Conservation (phyloP, 305 asterid species). For the Solanum hybrid region DNA sequence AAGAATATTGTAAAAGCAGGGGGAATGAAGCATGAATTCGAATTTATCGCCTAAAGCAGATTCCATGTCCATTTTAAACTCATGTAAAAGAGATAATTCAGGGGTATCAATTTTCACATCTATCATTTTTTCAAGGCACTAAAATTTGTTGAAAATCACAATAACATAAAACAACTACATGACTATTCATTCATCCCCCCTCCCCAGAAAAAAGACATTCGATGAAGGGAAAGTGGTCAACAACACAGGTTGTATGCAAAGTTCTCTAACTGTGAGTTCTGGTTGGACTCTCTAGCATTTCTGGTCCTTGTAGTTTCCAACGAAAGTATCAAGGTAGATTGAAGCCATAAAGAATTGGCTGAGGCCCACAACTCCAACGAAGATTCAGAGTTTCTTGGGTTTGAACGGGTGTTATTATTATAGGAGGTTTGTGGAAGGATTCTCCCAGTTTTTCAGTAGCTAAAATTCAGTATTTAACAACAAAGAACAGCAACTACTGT, state of each 20-base stretch:
- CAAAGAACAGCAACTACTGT: background rate
- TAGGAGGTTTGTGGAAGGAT: background rate
- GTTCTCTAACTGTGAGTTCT: background rate
- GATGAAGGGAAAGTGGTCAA: background rate
- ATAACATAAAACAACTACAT: background rate
- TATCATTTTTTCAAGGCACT: background rate
- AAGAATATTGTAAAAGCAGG: background rate
- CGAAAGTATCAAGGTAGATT: background rate
- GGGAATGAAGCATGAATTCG: background rate
- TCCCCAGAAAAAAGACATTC: background rate
- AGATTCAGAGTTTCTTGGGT: background rate
- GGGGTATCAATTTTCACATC: background rate
- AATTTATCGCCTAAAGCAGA: background rate
- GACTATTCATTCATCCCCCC: background rate
- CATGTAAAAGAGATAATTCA: background rate
- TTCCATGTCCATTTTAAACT: background rate
- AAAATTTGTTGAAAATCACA: background rate
- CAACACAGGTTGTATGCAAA: background rate
- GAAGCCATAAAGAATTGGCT: background rate
- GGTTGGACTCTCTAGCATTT: background rate
- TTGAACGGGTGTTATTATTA: background rate
- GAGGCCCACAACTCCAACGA: background rate
- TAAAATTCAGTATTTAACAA: background rate
- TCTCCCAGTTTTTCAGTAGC: background rate
- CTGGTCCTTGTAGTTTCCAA: background rate